A percentile compares a stretch with the other conserved stretches of the same genome.
These are phyloP conservation scores for Wickerhamomyces chambardii DNA, from an alignment of 805 yeast species.

Conservation along the genomic window DNA sequence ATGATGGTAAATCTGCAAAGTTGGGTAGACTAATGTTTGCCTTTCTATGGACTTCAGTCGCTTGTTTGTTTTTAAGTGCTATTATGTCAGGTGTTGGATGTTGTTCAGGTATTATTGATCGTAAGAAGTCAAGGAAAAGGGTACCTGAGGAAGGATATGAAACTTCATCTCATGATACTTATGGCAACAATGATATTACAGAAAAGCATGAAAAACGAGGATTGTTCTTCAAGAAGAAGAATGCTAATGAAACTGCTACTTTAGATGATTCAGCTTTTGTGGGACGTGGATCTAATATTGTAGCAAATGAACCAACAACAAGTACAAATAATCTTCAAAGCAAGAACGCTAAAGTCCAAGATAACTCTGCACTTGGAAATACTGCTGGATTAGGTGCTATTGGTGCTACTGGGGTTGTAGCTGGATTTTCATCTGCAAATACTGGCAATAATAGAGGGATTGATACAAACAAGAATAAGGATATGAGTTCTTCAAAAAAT, in stretches of 20 bases:
- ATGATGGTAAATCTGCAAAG: conserved; percentile 30
- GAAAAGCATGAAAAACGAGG: conserved; percentile 10
- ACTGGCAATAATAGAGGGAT: not conserved
- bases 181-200: conserved; percentile 14
- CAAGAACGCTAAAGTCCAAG: not conserved
- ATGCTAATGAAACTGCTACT: not conserved
- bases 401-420: not conserved
- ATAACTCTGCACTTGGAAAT: not conserved
- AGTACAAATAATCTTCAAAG: not conserved
- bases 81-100: conserved; percentile 14
- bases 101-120: conserved; percentile 4
- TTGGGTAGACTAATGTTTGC: conserved; percentile 46
- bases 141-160: conserved; percentile 11
- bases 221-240: conserved; percentile 8
- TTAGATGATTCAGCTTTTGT: too few species aligned
- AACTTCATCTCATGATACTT: conserved; percentile 17
- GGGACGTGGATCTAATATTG: too few species aligned
- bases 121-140: conserved; percentile 8
- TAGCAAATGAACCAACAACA: not conserved
- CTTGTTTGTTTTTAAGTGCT: conserved; percentile 10
- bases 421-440: not conserved
- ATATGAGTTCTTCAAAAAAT: too few species aligned
- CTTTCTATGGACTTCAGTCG: conserved; percentile 51
- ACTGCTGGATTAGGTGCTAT: conserved; percentile 1
- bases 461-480: not conserved